Base-by-base conservation (phyloP, 2,329 filamentous ascomycete species). In the Aspergillus quadricinctus region DNA sequence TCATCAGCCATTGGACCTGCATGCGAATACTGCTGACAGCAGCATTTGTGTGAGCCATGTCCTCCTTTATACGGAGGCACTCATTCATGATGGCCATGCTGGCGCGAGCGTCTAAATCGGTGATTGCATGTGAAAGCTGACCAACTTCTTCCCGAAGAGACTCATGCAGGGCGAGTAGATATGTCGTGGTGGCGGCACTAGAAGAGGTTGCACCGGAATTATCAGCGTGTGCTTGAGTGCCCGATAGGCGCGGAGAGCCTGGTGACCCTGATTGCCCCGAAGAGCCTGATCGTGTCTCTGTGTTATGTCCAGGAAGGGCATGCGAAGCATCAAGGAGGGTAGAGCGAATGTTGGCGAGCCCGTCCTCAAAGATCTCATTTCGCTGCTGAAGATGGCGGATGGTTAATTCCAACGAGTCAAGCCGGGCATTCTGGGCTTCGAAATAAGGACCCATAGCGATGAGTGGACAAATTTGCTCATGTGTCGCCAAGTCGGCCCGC, bases 81-180 rank as follows among this genome's bases (percentile, higher is more conserved):
- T 87, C 84, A 62, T 85, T 87, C 72, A 86, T 79, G 43, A 84
- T 80, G 57, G 83, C 80, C 82, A 87, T 84, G 68, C 77, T 84
- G 40, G 82, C 80, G 37, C 83, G 80, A 49, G 81, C 83, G 59
- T 87, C 84, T 45, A 86, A 75, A 55, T 86, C 83, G 3, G 79
- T 78, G 9, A 87, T 74, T 2, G 81, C 80, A 52, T 78, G 76
- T 14, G 79, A 78, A 28, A 85, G 75, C 50, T 82, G 81, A 19
- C 73, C 73, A 50, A 86, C 79, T 66, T 86, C 83, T 48, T 84
- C 81, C 11, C 84, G 81, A 19, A 87, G 75, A 23, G 79, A 80
- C 63, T 86, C 83, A 65, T 86, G 83, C 50, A 86, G 77, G 2
- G 80, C 82, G 27, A 86, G 78, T 2, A 87, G 76, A 62, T 86